phyloP scores from a whole-genome alignment of 345 rosid genomes.

The Hypericum perforatum region DNA sequence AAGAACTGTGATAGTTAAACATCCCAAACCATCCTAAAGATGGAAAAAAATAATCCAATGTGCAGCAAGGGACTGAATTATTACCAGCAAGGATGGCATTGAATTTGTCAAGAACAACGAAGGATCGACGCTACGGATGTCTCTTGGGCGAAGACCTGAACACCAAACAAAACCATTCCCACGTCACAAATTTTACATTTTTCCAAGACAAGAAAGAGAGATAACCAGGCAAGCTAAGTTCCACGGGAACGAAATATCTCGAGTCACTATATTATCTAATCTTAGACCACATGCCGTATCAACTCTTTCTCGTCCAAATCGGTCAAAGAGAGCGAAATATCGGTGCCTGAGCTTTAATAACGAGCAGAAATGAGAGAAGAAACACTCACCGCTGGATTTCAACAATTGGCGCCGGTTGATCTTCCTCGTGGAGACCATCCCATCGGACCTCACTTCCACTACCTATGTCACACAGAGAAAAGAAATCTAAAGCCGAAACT shows the following conservation, averaged over 20 bases:
- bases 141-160: slow-evolving; percentile 92
- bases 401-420: slow-evolving; percentile 72
- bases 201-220: neutral
- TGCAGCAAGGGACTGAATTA: too few species aligned
- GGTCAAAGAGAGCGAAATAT: neutral
- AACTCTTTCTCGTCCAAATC: neutral
- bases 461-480: slow-evolving; percentile 34
- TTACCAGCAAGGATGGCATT: slow-evolving; percentile 78
- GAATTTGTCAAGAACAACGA: slow-evolving; percentile 87
- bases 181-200: too few species aligned
- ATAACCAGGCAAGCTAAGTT: neutral
- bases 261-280: neutral
- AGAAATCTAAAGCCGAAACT: neutral
- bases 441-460: slow-evolving; percentile 74
- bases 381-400: slow-evolving; percentile 69
- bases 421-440: slow-evolving; percentile 67
- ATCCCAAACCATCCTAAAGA: slow-evolving; percentile 1
- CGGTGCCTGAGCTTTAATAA: too few species aligned
- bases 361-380: neutral
- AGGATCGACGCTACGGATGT: slow-evolving; percentile 86
- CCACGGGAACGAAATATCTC: too few species aligned
- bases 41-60: neutral
- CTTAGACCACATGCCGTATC: neutral
- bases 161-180: too few species aligned
- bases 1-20: too few species aligned